Base-by-base conservation (phyloP, 1,139 yeast genomes). In the Trichomonascaceae sp. region DNA sequence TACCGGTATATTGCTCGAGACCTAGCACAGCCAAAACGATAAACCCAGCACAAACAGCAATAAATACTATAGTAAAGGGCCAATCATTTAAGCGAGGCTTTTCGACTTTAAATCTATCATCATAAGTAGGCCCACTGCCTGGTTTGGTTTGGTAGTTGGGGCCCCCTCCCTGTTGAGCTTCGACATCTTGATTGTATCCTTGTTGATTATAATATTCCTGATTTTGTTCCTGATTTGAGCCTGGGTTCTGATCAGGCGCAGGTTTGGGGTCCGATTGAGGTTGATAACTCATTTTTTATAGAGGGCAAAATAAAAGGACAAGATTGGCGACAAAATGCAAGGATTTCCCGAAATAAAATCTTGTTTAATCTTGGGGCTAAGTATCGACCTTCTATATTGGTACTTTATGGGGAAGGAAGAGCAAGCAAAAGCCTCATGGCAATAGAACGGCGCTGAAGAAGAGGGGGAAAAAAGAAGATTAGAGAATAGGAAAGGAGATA, bases 11-110 rank as follows among this genome's bases (percentile, higher is more conserved):
- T 9, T 87, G 85, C 60, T 81, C 75, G 58, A 90, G 70, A 0
- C 88, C 80, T 50, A 88, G 77, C 5, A 80, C 86, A 0, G 95
- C 85, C 45, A 90, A 74, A 0, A 83, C 91, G 46, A 83, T 68
- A 66, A 88, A 88, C 0, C 93, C 96, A 20, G 74, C 80, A 5
- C 85, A 75, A 10, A 84, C 82, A 5, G 77, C 72, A 17, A 82
- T 62, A 63, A 88, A 86, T 59, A 89, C 73, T 1, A 86, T 62
- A 0, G 87, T 76, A 76, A 68, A 70, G 30, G 66, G 63, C 63
- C 62, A 68, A 67, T 90, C 96, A 63, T 88, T 85, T 70, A 77
- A 81, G 59, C 72, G 77, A 9, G 88, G 88, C 63, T 82, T 85
- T 45, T 78, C 77, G 39, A 84, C 77, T 61, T 82, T 81, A 71